Evolutionary conservation across 2,329 filamentous ascomycete genomes (phyloP).

Genomic region (Colletotrichum neosansevieriae): DNA sequence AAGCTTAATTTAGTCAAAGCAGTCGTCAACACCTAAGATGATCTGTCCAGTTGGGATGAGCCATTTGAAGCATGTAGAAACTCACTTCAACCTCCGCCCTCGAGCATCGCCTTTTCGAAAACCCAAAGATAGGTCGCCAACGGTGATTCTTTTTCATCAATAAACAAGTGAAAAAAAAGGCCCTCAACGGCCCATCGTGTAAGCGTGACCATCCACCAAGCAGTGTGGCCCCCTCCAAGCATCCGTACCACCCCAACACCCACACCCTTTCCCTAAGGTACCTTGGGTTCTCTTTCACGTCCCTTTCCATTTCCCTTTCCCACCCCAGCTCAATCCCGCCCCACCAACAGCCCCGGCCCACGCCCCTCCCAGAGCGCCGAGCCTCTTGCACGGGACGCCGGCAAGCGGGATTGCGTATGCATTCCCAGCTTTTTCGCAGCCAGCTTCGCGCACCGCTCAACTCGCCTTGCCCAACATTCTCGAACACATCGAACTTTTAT

Average conservation of each 20-base stretch:
- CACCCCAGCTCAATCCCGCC: slow-evolving; percentile 8
- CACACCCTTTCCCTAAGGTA: neutral
- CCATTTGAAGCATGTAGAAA: neutral
- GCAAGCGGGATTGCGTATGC: slow-evolving; percentile 42
- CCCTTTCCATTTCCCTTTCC: neutral
- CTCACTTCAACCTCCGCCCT: neutral
- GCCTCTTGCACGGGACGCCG: slow-evolving; percentile 39
- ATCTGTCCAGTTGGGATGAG: slow-evolving; percentile 24
- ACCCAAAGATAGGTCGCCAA: neutral
- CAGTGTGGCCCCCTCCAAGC: neutral
- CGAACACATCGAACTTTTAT: slow-evolving; percentile 20
- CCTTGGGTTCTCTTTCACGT: neutral
- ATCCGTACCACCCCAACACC: slow-evolving; percentile 29
- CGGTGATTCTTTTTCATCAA: neutral
- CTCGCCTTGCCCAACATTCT: slow-evolving; percentile 32
- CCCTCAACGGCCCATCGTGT: neutral
- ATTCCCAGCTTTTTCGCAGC: slow-evolving; percentile 38
- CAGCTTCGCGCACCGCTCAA: slow-evolving; percentile 36
- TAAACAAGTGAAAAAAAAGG: neutral
- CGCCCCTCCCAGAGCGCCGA: slow-evolving; percentile 39
- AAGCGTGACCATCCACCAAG: slow-evolving; percentile 17
- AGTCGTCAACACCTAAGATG: slow-evolving; percentile 22
- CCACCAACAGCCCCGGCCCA: slow-evolving; percentile 33
- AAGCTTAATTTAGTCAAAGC: slow-evolving; percentile 33
- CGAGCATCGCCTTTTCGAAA: neutral